These are phyloP conservation scores for Trichophyton simii DNA, from an alignment of 2,329 filamentous ascomycete species.

Conservation along the genomic window DNA sequence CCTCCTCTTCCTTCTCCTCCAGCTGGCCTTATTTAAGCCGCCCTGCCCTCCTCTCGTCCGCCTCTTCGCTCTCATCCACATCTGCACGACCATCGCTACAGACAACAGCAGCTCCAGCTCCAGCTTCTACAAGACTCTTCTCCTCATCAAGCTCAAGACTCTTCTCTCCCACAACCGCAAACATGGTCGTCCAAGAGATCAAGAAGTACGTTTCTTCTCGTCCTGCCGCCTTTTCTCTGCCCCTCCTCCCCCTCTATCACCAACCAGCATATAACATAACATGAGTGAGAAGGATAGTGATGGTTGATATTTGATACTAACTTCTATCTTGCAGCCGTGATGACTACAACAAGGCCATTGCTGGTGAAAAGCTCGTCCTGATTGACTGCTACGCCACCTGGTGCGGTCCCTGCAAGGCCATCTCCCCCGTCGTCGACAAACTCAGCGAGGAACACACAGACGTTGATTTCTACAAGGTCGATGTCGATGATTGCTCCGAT, in stretches of 20 bases:
- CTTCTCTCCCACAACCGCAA: slow-evolving; percentile 33
- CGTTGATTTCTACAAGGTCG: slow-evolving; percentile 43
- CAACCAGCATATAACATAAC: not conserved
- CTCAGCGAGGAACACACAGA: slow-evolving; percentile 40
- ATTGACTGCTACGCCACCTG: slow-evolving; percentile 45
- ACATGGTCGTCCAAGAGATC: slow-evolving; percentile 36
- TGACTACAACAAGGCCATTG: slow-evolving; percentile 39
- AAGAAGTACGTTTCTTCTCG: slow-evolving; percentile 25
- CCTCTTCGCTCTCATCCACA: slow-evolving; percentile 6
- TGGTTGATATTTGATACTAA: not conserved
- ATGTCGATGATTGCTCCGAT: slow-evolving; percentile 42
- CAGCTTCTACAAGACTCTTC: slow-evolving; percentile 14
- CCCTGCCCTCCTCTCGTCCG: slow-evolving; percentile 3
- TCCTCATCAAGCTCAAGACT: slow-evolving; percentile 23
- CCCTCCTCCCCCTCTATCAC: not conserved
- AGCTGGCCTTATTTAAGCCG: slow-evolving; percentile 5
- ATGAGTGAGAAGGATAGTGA: too few species aligned
- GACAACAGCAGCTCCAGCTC: slow-evolving; percentile 10
- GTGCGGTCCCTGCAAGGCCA: slow-evolving; percentile 46
- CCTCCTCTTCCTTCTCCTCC: slow-evolving; percentile 8
- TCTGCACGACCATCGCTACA: slow-evolving; percentile 3
- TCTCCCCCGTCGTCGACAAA: slow-evolving; percentile 40
- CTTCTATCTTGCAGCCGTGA: slow-evolving; percentile 14
- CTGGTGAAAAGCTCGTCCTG: slow-evolving; percentile 40
- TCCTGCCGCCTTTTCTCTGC: not conserved